Evolutionary conservation across 2,329 filamentous ascomycete species (phyloP).

Genomic region (Ophiostoma australiae): DNA sequence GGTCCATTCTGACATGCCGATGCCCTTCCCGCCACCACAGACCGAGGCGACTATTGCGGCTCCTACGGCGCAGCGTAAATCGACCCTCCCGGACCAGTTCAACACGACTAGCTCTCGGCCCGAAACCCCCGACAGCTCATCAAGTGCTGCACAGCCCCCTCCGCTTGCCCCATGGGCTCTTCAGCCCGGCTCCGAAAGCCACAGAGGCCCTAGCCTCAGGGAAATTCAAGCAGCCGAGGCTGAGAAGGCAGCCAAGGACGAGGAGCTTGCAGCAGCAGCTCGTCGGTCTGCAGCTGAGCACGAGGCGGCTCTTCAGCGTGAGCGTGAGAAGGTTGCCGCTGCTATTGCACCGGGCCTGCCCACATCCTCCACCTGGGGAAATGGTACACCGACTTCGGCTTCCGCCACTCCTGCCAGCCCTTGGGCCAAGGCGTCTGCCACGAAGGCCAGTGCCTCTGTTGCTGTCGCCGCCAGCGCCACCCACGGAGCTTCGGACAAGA

Average conservation of each 20-base stretch:
- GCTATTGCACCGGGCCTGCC: slow-evolving; percentile 73
- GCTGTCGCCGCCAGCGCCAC: slow-evolving; percentile 31
- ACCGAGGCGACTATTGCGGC: slow-evolving; percentile 66
- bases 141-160: slow-evolving; percentile 45
- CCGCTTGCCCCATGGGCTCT: slow-evolving; percentile 94
- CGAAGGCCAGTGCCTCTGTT: slow-evolving; percentile 37
- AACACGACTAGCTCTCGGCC: slow-evolving; percentile 61
- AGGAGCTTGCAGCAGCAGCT: slow-evolving; percentile 72
- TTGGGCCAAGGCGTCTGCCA: slow-evolving; percentile 60
- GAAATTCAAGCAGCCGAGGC: slow-evolving; percentile 97
- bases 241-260: slow-evolving; percentile 82
- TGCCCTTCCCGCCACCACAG: slow-evolving; percentile 67
- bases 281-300: slow-evolving; percentile 76
- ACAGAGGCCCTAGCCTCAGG: slow-evolving; percentile 85
- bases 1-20: slow-evolving; percentile 64
- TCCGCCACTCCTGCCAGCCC: slow-evolving; percentile 50
- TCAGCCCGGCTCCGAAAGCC: slow-evolving; percentile 62
- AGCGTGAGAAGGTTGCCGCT: slow-evolving; percentile 53
- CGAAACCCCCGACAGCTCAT: slow-evolving; percentile 61
- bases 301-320: slow-evolving; percentile 58
- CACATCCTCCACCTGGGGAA: slow-evolving; percentile 84
- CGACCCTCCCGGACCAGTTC: slow-evolving; percentile 74
- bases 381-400: slow-evolving; percentile 62
- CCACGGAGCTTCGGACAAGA: slow-evolving; percentile 42
- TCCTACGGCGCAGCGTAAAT: slow-evolving; percentile 80